Evolutionary conservation across 2,329 filamentous ascomycete species (phyloP).

Genomic region (Aspergillus calidoustus): DNA sequence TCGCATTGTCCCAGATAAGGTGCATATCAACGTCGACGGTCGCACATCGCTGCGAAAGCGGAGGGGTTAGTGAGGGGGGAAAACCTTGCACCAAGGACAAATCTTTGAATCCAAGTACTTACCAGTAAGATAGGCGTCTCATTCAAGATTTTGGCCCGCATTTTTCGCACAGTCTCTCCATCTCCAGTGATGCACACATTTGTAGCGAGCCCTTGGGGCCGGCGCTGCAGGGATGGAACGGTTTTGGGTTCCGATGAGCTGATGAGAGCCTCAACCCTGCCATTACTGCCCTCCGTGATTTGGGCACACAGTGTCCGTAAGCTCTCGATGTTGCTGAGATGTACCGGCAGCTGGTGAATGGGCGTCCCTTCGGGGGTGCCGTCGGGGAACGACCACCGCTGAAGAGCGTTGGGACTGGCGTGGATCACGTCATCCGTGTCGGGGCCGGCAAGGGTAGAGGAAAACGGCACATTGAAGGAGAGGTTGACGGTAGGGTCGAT

Average conservation of each 20-base stretch:
- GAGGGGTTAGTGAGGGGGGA: conserved; percentile 28
- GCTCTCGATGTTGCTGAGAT: conserved; percentile 81
- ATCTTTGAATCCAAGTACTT: conserved; percentile 47
- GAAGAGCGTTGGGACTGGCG: conserved; percentile 82
- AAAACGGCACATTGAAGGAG: conserved; percentile 96
- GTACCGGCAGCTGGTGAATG: conserved; percentile 88
- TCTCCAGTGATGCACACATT: conserved; percentile 91
- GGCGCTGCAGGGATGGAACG: conserved; percentile 53
- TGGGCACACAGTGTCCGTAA: conserved; percentile 80
- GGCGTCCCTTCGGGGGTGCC: conserved; percentile 83
- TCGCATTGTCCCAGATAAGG: conserved; percentile 77
- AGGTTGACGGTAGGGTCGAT: conserved; percentile 83
- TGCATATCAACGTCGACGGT: conserved; percentile 92
- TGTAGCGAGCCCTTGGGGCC: conserved; percentile 67
- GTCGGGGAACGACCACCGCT: conserved; percentile 91
- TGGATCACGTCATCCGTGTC: conserved; percentile 95
- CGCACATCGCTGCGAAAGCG: conserved; percentile 73
- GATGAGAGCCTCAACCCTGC: conserved; percentile 82
- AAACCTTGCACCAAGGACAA: conserved; percentile 14
- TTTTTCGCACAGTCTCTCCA: conserved; percentile 85
- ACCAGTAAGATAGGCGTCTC: conserved; percentile 92
- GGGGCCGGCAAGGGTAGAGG: conserved; percentile 87
- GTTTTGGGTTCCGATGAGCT: conserved; percentile 79
- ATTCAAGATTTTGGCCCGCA: conserved; percentile 85
- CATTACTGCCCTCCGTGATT: conserved; percentile 69